Evolutionary conservation across 2,329 filamentous ascomycete species (phyloP).

Genomic region (Penicillium sp.): DNA sequence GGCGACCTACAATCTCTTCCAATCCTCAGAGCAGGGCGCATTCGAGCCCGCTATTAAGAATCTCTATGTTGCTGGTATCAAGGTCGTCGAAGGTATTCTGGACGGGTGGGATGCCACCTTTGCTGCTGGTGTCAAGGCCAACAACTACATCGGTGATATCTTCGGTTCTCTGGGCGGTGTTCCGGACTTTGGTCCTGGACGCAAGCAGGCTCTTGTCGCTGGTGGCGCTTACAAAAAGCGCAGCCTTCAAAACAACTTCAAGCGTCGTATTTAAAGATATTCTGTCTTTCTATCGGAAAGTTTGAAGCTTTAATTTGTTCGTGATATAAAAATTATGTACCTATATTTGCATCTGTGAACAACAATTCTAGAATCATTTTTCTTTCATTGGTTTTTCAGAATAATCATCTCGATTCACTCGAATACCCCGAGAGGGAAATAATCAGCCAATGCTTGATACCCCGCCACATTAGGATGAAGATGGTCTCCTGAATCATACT

Average conservation of each 20-base stretch:
- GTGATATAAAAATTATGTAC: neutral
- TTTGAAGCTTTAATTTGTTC: neutral
- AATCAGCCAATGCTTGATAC: slow-evolving; percentile 60
- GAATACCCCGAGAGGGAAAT: slow-evolving; percentile 60
- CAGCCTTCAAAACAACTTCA: slow-evolving; percentile 2
- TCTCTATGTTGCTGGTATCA: slow-evolving; percentile 64
- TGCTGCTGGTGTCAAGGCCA: slow-evolving; percentile 55
- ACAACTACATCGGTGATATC: slow-evolving; percentile 70
- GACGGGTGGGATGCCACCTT: slow-evolving; percentile 61
- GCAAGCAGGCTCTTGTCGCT: slow-evolving; percentile 18
- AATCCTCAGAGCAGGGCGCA: slow-evolving; percentile 58
- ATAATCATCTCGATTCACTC: neutral
- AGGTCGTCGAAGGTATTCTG: slow-evolving; percentile 65
- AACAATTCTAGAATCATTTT: neutral
- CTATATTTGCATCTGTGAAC: neutral
- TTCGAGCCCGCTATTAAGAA: slow-evolving; percentile 65
- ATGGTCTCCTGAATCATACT: slow-evolving; percentile 64
- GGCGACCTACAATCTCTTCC: slow-evolving; percentile 60
- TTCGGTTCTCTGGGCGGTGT: slow-evolving; percentile 66
- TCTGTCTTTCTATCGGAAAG: neutral
- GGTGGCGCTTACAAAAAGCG: slow-evolving; percentile 26
- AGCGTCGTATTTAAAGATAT: slow-evolving; percentile 10
- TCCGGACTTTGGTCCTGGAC: slow-evolving; percentile 61
- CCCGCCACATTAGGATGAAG: slow-evolving; percentile 62
- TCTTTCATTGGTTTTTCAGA: neutral